phyloP scores from a whole-genome alignment of 2,329 filamentous ascomycete species.

The Fusarium buharicum region DNA sequence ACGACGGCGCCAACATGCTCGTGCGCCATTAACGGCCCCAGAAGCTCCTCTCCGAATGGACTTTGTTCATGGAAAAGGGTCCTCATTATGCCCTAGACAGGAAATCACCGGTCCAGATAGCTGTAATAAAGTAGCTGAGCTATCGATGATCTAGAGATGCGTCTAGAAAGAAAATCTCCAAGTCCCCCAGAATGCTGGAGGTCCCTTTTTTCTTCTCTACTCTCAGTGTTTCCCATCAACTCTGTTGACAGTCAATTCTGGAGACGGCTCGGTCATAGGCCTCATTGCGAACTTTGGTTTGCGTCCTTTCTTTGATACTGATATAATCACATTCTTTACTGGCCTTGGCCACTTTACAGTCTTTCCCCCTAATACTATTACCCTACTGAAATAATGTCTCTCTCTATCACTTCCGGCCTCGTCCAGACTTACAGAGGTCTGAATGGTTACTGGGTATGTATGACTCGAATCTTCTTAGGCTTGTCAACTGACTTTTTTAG shows the following conservation, averaged over 20 bases:
- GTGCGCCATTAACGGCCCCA: conserved; percentile 10
- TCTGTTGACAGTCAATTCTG: conserved; percentile 40
- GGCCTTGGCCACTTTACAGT: conserved; percentile 52
- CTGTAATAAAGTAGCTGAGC: conserved; percentile 17
- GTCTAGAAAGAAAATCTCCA: conserved; percentile 8
- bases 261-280: conserved; percentile 48
- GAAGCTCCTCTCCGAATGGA: conserved; percentile 6
- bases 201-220: conserved; percentile 16
- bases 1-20: conserved; percentile 6
- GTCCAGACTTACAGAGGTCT: conserved; percentile 46
- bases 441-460: conserved; percentile 56
- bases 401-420: conserved; percentile 41
- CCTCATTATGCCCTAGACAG: conserved; percentile 32
- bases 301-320: conserved; percentile 54
- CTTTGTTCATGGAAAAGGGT: conserved; percentile 12
- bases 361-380: conserved; percentile 42
- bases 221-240: conserved; percentile 33
- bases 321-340: conserved; percentile 47
- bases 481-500: conserved; percentile 34
- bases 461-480: no score
- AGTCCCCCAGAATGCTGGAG: conserved; percentile 15
- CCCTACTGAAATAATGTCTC: conserved; percentile 37
- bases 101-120: conserved; percentile 39
- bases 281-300: conserved; percentile 52
- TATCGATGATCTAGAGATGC: conserved; percentile 16